These are phyloP conservation scores for Metschnikowia santaceciliae DNA, from an alignment of 805 yeast species.

Conservation along the genomic window DNA sequence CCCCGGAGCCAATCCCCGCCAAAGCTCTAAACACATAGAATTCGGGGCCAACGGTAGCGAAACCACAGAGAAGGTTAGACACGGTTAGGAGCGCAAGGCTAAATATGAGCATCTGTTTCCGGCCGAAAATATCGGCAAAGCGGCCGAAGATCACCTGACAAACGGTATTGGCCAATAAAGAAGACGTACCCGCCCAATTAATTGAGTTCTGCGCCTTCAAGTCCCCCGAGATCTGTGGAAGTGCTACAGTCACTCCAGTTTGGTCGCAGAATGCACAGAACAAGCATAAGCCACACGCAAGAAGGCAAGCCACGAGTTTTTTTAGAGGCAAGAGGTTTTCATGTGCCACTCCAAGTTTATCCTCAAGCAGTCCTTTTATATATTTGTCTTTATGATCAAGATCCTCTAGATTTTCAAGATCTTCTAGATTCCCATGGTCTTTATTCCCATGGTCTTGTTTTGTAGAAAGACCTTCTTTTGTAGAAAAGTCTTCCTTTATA, in stretches of 20 bases:
- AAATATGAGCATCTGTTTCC: slow-evolving; percentile 42
- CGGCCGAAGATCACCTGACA: slow-evolving; percentile 75
- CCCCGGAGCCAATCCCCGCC: slow-evolving; percentile 60
- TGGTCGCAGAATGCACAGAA: slow-evolving; percentile 47
- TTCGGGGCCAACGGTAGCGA: slow-evolving; percentile 39
- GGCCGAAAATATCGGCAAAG: slow-evolving; percentile 60
- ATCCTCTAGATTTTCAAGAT: no score
- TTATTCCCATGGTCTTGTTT: no score
- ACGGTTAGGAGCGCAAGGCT: slow-evolving; percentile 44
- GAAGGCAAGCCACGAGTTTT: slow-evolving; percentile 35
- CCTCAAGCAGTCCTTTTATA: slow-evolving; percentile 14
- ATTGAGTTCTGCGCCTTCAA: slow-evolving; percentile 45
- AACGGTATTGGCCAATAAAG: slow-evolving; percentile 64
- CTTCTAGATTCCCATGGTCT: no score
- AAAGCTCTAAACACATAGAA: slow-evolving; percentile 49
- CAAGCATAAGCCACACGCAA: slow-evolving; percentile 36
- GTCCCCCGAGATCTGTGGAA: slow-evolving; percentile 46
- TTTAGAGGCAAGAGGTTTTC: slow-evolving; percentile 36
- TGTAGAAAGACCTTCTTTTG: no score
- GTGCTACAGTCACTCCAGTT: slow-evolving; percentile 45
- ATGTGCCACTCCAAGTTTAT: slow-evolving; percentile 40
- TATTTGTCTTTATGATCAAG: no score
- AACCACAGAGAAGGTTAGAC: slow-evolving; percentile 43
- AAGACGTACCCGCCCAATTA: slow-evolving; percentile 72
- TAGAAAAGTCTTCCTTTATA: no score